Percentiles rank a stretch among this genome's conserved stretches.
Conservation (phyloP, 2,329 filamentous ascomycete species). For the Alternaria alternata region DNA sequence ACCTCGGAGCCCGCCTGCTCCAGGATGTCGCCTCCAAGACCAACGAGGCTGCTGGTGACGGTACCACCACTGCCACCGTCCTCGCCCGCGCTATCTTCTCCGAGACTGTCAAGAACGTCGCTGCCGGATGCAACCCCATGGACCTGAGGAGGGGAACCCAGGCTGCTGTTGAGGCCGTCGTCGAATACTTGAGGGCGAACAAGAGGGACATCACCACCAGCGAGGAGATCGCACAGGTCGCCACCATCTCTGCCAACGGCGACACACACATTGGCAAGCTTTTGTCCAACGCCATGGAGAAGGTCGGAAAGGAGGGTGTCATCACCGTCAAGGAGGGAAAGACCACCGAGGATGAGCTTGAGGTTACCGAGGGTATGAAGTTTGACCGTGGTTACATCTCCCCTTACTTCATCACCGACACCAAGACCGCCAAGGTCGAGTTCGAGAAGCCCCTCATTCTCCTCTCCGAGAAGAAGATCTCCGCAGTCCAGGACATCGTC, state of each 20-base stretch:
- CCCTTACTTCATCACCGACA: slow-evolving; percentile 99
- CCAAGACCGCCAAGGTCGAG: slow-evolving; percentile 98
- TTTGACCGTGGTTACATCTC: slow-evolving; percentile 99
- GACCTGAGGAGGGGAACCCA: slow-evolving; percentile 97
- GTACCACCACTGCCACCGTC: slow-evolving; percentile 96
- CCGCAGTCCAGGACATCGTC: slow-evolving; percentile 97
- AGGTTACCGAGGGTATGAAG: slow-evolving; percentile 99
- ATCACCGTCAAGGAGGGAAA: slow-evolving; percentile 99
- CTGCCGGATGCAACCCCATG: slow-evolving; percentile 99
- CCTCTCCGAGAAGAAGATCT: slow-evolving; percentile 99
- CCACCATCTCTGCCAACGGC: slow-evolving; percentile 97
- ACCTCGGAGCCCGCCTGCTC: slow-evolving; percentile 93
- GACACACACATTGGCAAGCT: slow-evolving; percentile 94
- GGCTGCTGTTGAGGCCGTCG: slow-evolving; percentile 92
- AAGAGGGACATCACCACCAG: slow-evolving; percentile 98
- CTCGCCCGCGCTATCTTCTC: slow-evolving; percentile 98
- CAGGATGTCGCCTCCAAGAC: slow-evolving; percentile 99
- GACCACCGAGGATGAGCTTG: slow-evolving; percentile 96
- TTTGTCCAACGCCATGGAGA: slow-evolving; percentile 99
- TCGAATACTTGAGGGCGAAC: slow-evolving; percentile 93
- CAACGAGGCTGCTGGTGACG: slow-evolving; percentile 98
- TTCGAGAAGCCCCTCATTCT: slow-evolving; percentile 99
- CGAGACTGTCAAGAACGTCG: slow-evolving; percentile 99
- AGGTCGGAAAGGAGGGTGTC: slow-evolving; percentile 99
- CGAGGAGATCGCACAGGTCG: slow-evolving; percentile 96